Evolutionary conservation across 345 rosid genomes (phyloP).

Genomic region (Gossypium raimondii): DNA sequence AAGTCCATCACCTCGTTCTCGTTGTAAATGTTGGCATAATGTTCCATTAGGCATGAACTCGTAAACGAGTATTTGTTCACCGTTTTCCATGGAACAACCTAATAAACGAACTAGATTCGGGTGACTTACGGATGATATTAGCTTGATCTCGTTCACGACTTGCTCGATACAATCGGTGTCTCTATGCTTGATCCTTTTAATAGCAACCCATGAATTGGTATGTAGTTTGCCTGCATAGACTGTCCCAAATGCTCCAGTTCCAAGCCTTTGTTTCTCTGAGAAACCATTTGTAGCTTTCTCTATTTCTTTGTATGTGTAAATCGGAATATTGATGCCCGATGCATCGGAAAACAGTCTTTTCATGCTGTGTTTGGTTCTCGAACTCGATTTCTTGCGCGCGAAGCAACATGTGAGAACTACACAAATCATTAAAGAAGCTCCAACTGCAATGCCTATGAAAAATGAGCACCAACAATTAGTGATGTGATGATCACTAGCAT

Average conservation of each 20-base stretch:
- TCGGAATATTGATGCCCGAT: constrained; percentile 46
- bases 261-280: constrained; percentile 66
- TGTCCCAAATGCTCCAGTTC: constrained; percentile 88
- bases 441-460: constrained; percentile 40
- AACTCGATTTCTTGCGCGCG: constrained; percentile 24
- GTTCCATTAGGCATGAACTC: constrained; percentile 95
- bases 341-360: constrained; percentile 35
- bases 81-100: constrained; percentile 68
- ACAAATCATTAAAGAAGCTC: constrained; percentile 34
- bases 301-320: constrained; percentile 67
- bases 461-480: background rate
- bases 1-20: constrained; percentile 59
- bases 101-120: constrained; percentile 73
- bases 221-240: constrained; percentile 75
- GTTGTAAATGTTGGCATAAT: constrained; percentile 63
- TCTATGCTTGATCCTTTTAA: constrained; percentile 59
- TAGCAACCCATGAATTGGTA: constrained; percentile 55
- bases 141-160: constrained; percentile 79
- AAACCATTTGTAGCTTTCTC: constrained; percentile 68
- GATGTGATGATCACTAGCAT: background rate
- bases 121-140: constrained; percentile 71
- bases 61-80: constrained; percentile 73
- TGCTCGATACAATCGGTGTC: constrained; percentile 57
- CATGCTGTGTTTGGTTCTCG: constrained; percentile 20
- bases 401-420: constrained; percentile 31